phyloP scores from a whole-genome alignment of 176 grass and related monocot species.

The Aegilops umbellulata region DNA sequence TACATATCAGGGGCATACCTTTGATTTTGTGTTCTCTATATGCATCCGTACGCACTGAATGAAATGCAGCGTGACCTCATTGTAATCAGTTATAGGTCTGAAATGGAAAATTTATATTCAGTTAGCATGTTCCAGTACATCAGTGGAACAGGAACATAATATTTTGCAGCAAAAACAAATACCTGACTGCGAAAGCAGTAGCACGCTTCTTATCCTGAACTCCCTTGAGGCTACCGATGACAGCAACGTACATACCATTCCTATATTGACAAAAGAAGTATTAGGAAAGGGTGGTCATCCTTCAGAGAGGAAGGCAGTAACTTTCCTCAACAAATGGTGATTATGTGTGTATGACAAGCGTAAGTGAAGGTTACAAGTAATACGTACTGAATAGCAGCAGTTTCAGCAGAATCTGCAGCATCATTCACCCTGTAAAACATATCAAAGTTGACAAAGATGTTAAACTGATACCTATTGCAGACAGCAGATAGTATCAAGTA shows the following conservation, averaged over 20 bases:
- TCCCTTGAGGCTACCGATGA: constrained; percentile 83
- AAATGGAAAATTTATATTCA: neutral
- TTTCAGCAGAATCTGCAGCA: constrained; percentile 76
- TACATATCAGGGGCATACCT: constrained; percentile 43
- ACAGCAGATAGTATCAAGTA: neutral
- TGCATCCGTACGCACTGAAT: constrained; percentile 84
- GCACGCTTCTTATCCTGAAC: constrained; percentile 77
- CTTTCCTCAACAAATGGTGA: neutral
- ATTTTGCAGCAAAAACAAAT: neutral
- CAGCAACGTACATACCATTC: constrained; percentile 85
- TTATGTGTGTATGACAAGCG: neutral
- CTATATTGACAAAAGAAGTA: constrained; percentile 37
- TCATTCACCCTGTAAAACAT: constrained; percentile 70
- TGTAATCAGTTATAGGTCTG: constrained; percentile 80
- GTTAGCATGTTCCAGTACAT: neutral
- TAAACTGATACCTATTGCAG: neutral
- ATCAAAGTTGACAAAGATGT: constrained; percentile 21
- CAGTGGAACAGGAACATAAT: constrained; percentile 8
- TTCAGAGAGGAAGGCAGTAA: neutral
- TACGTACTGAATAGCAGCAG: constrained; percentile 72
- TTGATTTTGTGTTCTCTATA: constrained; percentile 67
- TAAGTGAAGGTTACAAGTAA: neutral
- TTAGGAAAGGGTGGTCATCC: neutral
- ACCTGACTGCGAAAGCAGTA: constrained; percentile 79
- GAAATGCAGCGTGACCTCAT: constrained; percentile 78